Evolutionary conservation across 352 stramenopile genomes (phyloP), one percentile per base, ranked within the genome.

Genomic region (Globisporangium alternatum): DNA sequence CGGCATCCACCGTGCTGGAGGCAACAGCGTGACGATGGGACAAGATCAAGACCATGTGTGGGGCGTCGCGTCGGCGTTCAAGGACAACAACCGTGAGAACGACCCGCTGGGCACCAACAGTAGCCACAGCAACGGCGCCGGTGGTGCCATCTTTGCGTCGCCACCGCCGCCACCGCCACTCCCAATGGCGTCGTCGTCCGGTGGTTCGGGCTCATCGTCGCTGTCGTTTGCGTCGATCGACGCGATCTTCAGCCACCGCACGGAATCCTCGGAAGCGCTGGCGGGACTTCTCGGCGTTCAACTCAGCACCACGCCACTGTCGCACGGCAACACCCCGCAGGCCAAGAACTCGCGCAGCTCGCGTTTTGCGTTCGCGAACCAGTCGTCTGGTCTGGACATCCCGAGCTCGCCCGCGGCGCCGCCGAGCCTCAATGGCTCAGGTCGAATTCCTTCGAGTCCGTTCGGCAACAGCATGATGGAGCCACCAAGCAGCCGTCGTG

Each of bases 181-280:
- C 22, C 48, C 57, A 21, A 45, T 55, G 48, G 41, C 48, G 13
- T 9, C 66, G 2, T 41, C 76, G 28, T 30, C 48, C 1, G 28
- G 66, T 31, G 45, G 54, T 19, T 64, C 74, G 39, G 47, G 44
- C 8, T 74, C 56, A 30, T 74, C 56, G 41, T 82, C 77, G 5
- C 76, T 81, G 41, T 92, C 83, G 19, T 95, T 95, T 74, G 81
- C 83, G 6, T 90, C 83, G 1, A 91, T 95, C 49, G 86, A 95
- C 56, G 82, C 86, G 21, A 92, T 92, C 55, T 95, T 95, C 66
- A 91, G 75, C 54, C 77, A 89, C 45, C 76, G 82, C 28, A 88
- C 77, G 35, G 82, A 93, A 30, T 80, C 83, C n/a, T 88, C 86
- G 8, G 83, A 91, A 37, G 80, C 82, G 7, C 72, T 91, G 8